Base-by-base conservation (phyloP, 2,329 filamentous ascomycete genomes). In the Ophiognomonia clavigignenti-juglandacearum region DNA sequence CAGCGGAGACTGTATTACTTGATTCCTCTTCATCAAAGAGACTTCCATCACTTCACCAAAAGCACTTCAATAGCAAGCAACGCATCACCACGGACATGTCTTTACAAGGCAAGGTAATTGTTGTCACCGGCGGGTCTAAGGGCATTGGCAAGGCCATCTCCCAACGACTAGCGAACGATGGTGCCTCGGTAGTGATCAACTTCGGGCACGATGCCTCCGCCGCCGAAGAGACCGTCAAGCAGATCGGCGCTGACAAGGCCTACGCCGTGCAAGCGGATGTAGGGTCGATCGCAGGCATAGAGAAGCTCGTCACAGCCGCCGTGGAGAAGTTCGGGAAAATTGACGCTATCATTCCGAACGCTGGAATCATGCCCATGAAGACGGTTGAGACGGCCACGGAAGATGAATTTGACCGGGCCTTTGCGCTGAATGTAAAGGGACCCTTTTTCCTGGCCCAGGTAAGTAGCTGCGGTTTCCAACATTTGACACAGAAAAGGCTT, bases 141-240 rank as follows among this genome's bases (percentile, higher is more conserved):
- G 87, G 86, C 54, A 73, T 92, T 48, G 86, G 86, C 60, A 87
- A 83, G 68, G 84, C 85, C 61, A 96, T 86, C 65, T 90, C 95
- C 91, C 58, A 95, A 86, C 68, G 86, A 96, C 59, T 96, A 61
- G 86, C 87, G 56, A 91, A 88, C 70, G 75, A 83, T 50, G 88
- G 89, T 51, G 88, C 88, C 37, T 83, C 84, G 44, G 74, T 84
- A 32, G 67, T 82, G 34, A 67, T 83, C 53, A 82, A 82, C 63
- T 83, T 83, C 64, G 61, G 66, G 19, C 68, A 64, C 37, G 70
- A 77, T 29, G 54, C 64, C 5, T 48, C 56, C 3, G 63, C 69
- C 0, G 75, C 75, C 5, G 60, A 72, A 4, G 60, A 57, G 1
- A 52, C 77, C 29, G 29, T 5, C 7, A 32, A 32, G 29, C 13